Evolutionary conservation across 805 yeast species (phyloP), one percentile per base, ranked within the genome.

Genomic region (Candida palmyrensis): DNA sequence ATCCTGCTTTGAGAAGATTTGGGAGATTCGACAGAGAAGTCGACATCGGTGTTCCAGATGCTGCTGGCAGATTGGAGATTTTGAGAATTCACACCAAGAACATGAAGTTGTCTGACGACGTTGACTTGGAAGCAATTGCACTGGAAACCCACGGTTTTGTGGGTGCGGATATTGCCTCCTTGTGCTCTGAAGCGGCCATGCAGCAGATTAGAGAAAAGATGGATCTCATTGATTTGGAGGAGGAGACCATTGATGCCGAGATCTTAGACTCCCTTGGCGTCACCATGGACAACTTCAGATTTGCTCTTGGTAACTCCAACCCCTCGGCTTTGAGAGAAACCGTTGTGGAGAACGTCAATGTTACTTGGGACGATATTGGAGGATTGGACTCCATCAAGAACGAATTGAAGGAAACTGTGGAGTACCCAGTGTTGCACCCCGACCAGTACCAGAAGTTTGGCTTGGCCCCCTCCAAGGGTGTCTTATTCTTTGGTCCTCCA

Each of bases 111-210:
- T 90, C 77, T 18, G 96, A 79, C 41, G 97, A 86, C 53, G 98
- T 92, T 34, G 97, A 92, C 60, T 75, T 92, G 51, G 98, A 92
- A 71, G 75, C 90, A 25, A 83, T 92, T 57, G 97, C 98, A 11
- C 71, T 94, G 17, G 98, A 92, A 68, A 92, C 98, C 24, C 99
- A 94, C 58, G 99, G 99, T 71, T 92, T 89, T 55, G 99, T 92
- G 39, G 99, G 99, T 71, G 96, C 97, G 32, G 99, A 92, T 77
- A 72, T 92, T 52, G 98, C 98, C 2, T 89, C 97, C 6, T 73
- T 92, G 55, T 92, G 98, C 74, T 88, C 97, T n/a, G 99, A 94
- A 69, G 98, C 98, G 44, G 99, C 98, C 39, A 92, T 92, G 98
- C 98, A 92, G 74, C 98, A 94, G 72, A 92, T 92, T 55, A 86